These are phyloP conservation scores for Phytophthora pini DNA, from an alignment of 352 stramenopile species.

Conservation along the genomic window DNA sequence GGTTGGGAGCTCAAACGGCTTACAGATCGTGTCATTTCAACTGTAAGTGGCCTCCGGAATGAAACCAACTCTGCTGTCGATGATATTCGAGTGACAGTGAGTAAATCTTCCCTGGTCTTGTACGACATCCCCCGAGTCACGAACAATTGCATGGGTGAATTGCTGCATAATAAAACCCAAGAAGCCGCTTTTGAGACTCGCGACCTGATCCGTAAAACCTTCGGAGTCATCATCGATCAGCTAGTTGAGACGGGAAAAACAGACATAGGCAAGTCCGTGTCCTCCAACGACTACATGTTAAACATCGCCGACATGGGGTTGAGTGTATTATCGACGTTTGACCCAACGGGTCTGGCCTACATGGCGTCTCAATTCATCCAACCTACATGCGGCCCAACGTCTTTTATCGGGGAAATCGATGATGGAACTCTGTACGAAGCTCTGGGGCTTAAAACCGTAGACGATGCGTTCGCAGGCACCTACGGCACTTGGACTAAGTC, in stretches of 20 bases:
- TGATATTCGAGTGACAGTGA: constrained; percentile 27
- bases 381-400: constrained; percentile 37
- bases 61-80: constrained; percentile 10
- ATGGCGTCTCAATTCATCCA: constrained; percentile 49
- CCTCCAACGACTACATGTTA: constrained; percentile 36
- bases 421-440: constrained; percentile 32
- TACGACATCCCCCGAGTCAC: constrained; percentile 28
- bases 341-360: constrained; percentile 43
- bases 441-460: constrained; percentile 19
- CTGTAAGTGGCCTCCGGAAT: constrained; percentile 22
- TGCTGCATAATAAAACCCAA: constrained; percentile 25
- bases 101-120: constrained; percentile 20
- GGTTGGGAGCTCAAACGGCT: constrained; percentile 30
- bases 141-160: constrained; percentile 29
- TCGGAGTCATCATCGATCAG: constrained; percentile 31
- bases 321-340: constrained; percentile 38
- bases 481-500: constrained; percentile 36
- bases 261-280: constrained; percentile 20
- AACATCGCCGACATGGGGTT: constrained; percentile 40
- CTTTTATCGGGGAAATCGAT: constrained; percentile 39
- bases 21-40: constrained; percentile 17
- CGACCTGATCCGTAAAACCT: constrained; percentile 27
- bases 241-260: constrained; percentile 24
- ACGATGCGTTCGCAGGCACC: constrained; percentile 33
- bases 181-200: constrained; percentile 27